Base-by-base conservation (phyloP, 768 basidiomycete genomes). In the Tricholoma furcatifolium region DNA sequence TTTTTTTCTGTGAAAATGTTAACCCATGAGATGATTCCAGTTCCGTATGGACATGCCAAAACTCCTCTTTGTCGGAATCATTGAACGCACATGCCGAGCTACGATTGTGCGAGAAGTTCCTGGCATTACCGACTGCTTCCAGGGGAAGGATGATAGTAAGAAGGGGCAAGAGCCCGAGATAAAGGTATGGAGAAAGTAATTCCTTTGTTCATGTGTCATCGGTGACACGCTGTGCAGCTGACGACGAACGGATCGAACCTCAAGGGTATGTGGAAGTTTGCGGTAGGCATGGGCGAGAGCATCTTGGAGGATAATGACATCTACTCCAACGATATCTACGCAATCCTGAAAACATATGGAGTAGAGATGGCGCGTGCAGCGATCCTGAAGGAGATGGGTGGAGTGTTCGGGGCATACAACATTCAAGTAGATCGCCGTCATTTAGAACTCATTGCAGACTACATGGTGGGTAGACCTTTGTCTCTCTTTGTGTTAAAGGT, bases 371-470 rank as follows among this genome's bases (percentile, higher is more conserved):
- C 95, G 23, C 85, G 97, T 20, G 82, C 87, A 11, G 84, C 90
- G 7, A 96, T 99, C 65, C 78, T 99, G 59, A 82, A 81, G 47
- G 97, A 99, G 71, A 89, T 99, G 72, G 81, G 87, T 44, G 85
- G 84, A 17, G 93, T 99, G 39, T 99, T 99, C 70, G 86, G 83
- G 6, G 93, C 87, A 2, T 99, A 99, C 76, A 95, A 87, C 64
- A 99, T 99, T 62, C 90, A 91, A 54, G 96, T 99, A 53, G 88
- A 98, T 70, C 81, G 82, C 58, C 84, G 97, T 43, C 97, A 99
- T 74, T 77, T 98, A 43, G 93, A 96, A 62, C 78, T 99, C 58
- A 97, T 99, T 67, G 97, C 97, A 12, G 97, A 99, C 69, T 99
- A 98, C 68, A 99, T 99, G 97, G 96, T 96, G 64, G 60, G 87